These are phyloP conservation scores for Pseudocercospora ulei DNA, from an alignment of 2,329 filamentous ascomycete genomes.

Conservation along the genomic window DNA sequence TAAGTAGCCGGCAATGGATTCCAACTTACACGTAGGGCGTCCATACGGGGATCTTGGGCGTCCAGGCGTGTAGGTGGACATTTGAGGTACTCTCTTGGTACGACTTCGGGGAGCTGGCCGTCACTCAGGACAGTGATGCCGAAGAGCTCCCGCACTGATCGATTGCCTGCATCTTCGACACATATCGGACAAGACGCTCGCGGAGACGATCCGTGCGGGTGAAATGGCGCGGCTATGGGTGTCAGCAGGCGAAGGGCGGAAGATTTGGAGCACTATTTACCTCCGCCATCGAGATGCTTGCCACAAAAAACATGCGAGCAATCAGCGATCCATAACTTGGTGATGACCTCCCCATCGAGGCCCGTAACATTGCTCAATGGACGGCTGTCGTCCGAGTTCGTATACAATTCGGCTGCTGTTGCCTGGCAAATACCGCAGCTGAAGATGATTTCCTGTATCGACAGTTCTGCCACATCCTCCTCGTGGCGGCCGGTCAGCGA, in stretches of 20 bases:
- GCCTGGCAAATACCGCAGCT: conserved; percentile 43
- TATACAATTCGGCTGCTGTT: conserved; percentile 41
- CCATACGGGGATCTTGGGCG: conserved; percentile 33
- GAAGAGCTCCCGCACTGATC: conserved; percentile 36
- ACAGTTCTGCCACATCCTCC: conserved; percentile 11
- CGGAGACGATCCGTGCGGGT: conserved; percentile 37
- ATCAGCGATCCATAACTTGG: conserved; percentile 41
- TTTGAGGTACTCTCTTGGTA: conserved; percentile 39
- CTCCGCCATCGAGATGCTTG: conserved; percentile 43
- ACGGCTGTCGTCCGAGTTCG: conserved; percentile 32
- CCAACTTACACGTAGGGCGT: conserved; percentile 37
- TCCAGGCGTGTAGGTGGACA: conserved; percentile 40
- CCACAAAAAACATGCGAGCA: conserved; percentile 45
- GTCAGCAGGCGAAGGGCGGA: conserved; percentile 2
- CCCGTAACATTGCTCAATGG: conserved; percentile 30
- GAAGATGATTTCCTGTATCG: conserved; percentile 39
- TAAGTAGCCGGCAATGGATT: too few species aligned
- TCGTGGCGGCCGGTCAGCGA: conserved; percentile 4
- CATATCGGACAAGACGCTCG: conserved; percentile 42
- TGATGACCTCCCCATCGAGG: conserved; percentile 35
- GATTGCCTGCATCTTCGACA: conserved; percentile 31
- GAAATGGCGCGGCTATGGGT: conserved; percentile 40
- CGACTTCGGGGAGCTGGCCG: conserved; percentile 38
- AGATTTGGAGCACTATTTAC: conserved; percentile 30
- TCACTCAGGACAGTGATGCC: conserved; percentile 39